A percentile compares a stretch with the other conserved stretches of the same genome.
These are phyloP conservation scores for Kluyveromyces lactis DNA, from an alignment of 805 yeast genomes.

Conservation along the genomic window DNA sequence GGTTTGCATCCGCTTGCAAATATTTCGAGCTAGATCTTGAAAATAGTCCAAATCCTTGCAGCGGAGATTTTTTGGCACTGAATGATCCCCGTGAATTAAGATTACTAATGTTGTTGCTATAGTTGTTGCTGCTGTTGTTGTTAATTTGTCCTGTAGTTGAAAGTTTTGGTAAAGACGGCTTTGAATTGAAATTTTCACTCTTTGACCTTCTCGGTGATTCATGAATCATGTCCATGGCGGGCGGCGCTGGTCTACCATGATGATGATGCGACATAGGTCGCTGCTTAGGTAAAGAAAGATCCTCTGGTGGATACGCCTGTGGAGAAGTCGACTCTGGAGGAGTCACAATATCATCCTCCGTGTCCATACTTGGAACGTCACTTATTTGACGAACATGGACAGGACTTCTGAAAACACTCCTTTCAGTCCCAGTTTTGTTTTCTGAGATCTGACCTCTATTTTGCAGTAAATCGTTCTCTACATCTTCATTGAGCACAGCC, in stretches of 20 bases:
- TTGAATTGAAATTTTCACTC: conserved; percentile 18
- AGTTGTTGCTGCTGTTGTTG: conserved; percentile 11
- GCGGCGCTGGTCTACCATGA: conserved; percentile 3
- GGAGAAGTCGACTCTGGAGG: background rate
- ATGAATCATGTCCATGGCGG: conserved; percentile 4
- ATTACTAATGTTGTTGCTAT: conserved; percentile 9
- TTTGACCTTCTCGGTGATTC: conserved; percentile 12
- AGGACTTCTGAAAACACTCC: background rate
- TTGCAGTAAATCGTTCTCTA: background rate
- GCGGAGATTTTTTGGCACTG: conserved; percentile 24
- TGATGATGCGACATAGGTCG: conserved; percentile 1
- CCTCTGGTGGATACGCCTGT: conserved; percentile 3
- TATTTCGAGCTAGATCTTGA: conserved; percentile 24
- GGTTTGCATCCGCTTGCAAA: conserved; percentile 5
- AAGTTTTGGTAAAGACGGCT: conserved; percentile 26
- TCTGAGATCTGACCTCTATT: background rate
- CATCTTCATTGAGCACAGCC: conserved; percentile 3
- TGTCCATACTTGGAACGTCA: conserved; percentile 1
- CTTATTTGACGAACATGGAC: conserved; percentile 4
- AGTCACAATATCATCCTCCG: background rate
- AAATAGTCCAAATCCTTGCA: conserved; percentile 27
- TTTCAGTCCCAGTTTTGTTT: background rate
- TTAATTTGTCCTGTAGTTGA: conserved; percentile 12
- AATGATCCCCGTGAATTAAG: conserved; percentile 11
- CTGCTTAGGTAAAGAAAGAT: conserved; percentile 5